These are phyloP conservation scores for Pulveroboletus ravenelii DNA, from an alignment of 768 basidiomycete species.

Conservation along the genomic window DNA sequence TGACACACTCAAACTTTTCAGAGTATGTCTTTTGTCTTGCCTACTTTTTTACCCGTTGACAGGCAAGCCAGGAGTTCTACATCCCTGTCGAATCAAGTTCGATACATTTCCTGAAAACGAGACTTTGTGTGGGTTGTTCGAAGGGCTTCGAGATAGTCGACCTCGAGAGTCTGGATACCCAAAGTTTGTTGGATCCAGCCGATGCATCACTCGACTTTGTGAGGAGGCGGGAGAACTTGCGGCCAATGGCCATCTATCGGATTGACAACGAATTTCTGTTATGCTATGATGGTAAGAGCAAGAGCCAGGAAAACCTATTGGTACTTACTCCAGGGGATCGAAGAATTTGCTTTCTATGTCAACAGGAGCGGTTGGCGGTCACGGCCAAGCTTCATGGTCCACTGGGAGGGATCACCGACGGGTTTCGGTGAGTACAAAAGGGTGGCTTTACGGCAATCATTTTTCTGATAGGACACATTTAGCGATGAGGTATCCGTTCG, in stretches of 20 bases:
- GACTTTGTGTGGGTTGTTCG: slow-evolving; percentile 94
- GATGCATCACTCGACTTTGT: slow-evolving; percentile 93
- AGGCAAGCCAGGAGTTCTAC: slow-evolving; percentile 78
- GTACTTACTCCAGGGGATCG: slow-evolving; percentile 5
- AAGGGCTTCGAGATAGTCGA: slow-evolving; percentile 99
- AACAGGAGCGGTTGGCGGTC: slow-evolving; percentile 94
- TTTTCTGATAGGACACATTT: slow-evolving; percentile 11
- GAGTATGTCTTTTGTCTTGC: slow-evolving; percentile 42
- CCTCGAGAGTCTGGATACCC: slow-evolving; percentile 93
- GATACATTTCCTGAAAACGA: slow-evolving; percentile 95
- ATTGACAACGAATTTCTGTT: slow-evolving; percentile 95
- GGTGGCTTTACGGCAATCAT: not conserved
- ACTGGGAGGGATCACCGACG: slow-evolving; percentile 94
- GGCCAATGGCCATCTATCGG: slow-evolving; percentile 95
- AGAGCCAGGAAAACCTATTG: not conserved
- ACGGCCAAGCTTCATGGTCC: slow-evolving; percentile 86
- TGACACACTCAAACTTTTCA: slow-evolving; percentile 88
- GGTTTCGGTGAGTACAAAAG: slow-evolving; percentile 75
- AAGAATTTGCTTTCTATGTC: slow-evolving; percentile 98
- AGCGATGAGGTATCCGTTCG: slow-evolving; percentile 96
- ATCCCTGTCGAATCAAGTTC: slow-evolving; percentile 97
- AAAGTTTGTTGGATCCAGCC: slow-evolving; percentile 88
- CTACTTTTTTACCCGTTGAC: not conserved
- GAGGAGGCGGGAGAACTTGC: slow-evolving; percentile 77
- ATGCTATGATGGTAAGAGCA: slow-evolving; percentile 87